Conservation (phyloP, 805 yeast genomes). For the Priceomyces melissophilus region DNA sequence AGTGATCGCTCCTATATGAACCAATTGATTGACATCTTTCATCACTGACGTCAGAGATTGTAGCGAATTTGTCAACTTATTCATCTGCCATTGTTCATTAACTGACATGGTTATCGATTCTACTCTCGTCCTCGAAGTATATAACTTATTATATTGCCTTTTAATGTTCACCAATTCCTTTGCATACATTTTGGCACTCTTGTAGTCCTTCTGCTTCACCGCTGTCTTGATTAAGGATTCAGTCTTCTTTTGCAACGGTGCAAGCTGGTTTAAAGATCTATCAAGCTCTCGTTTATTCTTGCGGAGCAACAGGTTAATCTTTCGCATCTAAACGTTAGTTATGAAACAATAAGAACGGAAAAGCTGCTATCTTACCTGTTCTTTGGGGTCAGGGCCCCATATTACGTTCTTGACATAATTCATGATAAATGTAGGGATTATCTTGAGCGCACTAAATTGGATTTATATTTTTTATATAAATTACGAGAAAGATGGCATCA, state of each 20-base stretch:
- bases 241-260: slow-evolving; percentile 66
- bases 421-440: slow-evolving; percentile 41
- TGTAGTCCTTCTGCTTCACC: slow-evolving; percentile 72
- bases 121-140: slow-evolving; percentile 78
- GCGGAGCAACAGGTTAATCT: slow-evolving; percentile 74
- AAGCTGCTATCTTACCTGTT: slow-evolving; percentile 49
- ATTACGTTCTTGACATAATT: slow-evolving; percentile 80
- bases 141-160: slow-evolving; percentile 70
- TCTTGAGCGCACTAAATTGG: background rate
- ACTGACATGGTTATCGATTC: slow-evolving; percentile 85
- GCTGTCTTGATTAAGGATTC: slow-evolving; percentile 69
- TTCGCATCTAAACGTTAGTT: slow-evolving; percentile 46
- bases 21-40: slow-evolving; percentile 82
- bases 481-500: too few relatives aligned
- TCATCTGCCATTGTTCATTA: slow-evolving; percentile 86
- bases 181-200: slow-evolving; percentile 76
- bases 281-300: slow-evolving; percentile 84
- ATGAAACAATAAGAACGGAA: background rate
- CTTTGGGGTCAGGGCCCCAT: slow-evolving; percentile 97
- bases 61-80: slow-evolving; percentile 78
- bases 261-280: slow-evolving; percentile 63
- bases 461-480: too few relatives aligned
- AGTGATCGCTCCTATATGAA: slow-evolving; percentile 73
- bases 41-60: slow-evolving; percentile 73
- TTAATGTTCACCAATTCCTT: slow-evolving; percentile 71